Evolutionary conservation across 768 basidiomycete species (phyloP).

Genomic region (Cytidiella melzeri): DNA sequence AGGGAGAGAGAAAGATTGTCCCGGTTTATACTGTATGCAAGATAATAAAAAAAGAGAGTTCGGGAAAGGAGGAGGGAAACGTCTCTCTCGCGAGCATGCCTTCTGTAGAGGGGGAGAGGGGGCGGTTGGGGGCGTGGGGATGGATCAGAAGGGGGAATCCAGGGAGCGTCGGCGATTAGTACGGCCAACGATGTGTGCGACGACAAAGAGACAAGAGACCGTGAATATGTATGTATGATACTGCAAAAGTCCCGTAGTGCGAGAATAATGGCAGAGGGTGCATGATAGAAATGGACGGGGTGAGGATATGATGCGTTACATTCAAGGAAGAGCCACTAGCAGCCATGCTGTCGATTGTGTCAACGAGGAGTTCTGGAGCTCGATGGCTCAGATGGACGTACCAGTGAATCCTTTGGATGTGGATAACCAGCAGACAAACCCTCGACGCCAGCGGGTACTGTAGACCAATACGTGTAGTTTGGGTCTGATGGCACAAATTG

Average conservation of each 20-base stretch:
- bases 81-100: not conserved
- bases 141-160: not conserved
- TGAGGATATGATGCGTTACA: not conserved
- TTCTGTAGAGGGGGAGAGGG: not conserved
- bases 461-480: slow-evolving; percentile 26
- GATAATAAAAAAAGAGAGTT: not conserved
- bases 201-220: not conserved
- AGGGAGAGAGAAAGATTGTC: not conserved
- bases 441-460: slow-evolving; percentile 9
- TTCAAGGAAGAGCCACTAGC: not conserved
- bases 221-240: not conserved
- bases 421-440: slow-evolving; percentile 25
- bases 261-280: not conserved
- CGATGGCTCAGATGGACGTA: slow-evolving; percentile 9
- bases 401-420: slow-evolving; percentile 28
- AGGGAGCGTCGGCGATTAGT: too few relatives aligned
- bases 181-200: not conserved
- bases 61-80: not conserved
- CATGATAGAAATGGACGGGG: slow-evolving; percentile 1
- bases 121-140: not conserved
- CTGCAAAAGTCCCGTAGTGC: not conserved
- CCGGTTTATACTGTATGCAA: not conserved
- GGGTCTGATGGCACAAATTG: slow-evolving; percentile 19
- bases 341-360: slow-evolving; percentile 6
- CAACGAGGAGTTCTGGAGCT: too few relatives aligned